These are phyloP conservation scores for Thielaviopsis ethacetica DNA, from an alignment of 2,329 filamentous ascomycete species.

Conservation along the genomic window DNA sequence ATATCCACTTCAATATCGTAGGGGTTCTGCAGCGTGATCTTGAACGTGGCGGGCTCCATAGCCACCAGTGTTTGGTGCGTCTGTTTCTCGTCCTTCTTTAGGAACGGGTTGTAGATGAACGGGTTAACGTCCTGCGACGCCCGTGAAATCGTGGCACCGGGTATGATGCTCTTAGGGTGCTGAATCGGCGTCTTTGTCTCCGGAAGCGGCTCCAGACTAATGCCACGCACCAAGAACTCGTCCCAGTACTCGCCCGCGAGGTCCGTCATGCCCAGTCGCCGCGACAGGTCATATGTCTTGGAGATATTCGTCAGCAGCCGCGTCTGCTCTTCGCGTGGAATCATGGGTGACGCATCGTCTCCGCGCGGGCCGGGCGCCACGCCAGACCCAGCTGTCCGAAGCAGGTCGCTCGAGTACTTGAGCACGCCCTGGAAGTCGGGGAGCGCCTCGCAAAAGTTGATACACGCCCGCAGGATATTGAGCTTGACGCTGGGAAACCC, in stretches of 20 bases:
- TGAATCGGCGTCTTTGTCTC: slow-evolving; percentile 46
- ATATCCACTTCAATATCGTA: slow-evolving; percentile 88
- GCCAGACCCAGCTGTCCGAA: slow-evolving; percentile 68
- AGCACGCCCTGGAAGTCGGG: slow-evolving; percentile 87
- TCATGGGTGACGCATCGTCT: slow-evolving; percentile 51
- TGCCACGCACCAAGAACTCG: slow-evolving; percentile 71
- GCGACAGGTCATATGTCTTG: slow-evolving; percentile 64
- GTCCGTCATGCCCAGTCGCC: slow-evolving; percentile 52
- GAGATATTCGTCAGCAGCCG: slow-evolving; percentile 73
- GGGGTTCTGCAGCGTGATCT: slow-evolving; percentile 77
- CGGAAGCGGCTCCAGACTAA: slow-evolving; percentile 51
- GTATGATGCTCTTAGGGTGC: slow-evolving; percentile 40
- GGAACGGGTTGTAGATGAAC: slow-evolving; percentile 89
- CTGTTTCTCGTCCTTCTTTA: slow-evolving; percentile 48
- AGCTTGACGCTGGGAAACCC: slow-evolving; percentile 70
- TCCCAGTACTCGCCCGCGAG: slow-evolving; percentile 88
- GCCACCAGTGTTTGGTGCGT: slow-evolving; percentile 59
- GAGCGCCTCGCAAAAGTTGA: slow-evolving; percentile 83
- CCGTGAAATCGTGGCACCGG: slow-evolving; percentile 31
- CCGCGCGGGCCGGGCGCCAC: slow-evolving; percentile 55
- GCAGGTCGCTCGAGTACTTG: slow-evolving; percentile 66
- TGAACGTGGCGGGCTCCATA: slow-evolving; percentile 61
- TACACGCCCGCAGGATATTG: slow-evolving; percentile 74
- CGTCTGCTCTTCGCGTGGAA: slow-evolving; percentile 69
- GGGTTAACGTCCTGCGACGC: slow-evolving; percentile 54